Conservation (phyloP, 495 filamentous ascomycete species). For the Melanomma pulvis-pyrius region DNA sequence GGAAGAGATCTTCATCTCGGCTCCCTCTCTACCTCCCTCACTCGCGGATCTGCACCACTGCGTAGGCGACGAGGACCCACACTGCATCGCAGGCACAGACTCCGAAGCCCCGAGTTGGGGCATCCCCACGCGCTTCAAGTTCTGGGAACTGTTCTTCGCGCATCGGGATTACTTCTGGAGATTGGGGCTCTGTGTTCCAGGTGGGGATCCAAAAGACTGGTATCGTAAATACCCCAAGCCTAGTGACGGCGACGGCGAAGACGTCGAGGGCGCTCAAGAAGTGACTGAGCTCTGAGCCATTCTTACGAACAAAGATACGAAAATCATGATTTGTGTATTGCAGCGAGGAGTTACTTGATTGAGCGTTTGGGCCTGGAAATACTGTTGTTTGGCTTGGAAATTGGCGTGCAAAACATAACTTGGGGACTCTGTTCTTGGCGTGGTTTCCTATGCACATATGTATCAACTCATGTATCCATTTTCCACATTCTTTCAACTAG, state of each 20-base stretch:
- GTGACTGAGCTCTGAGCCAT: constrained; percentile 23
- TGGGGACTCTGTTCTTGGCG: too few relatives aligned
- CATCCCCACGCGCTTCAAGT: constrained; percentile 66
- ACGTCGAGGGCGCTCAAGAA: background rate
- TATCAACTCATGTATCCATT: too few relatives aligned
- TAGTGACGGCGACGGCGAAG: constrained; percentile 18
- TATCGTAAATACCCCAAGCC: constrained; percentile 39
- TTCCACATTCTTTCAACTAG: too few relatives aligned
- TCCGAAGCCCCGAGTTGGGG: constrained; percentile 34
- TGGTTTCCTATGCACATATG: too few relatives aligned
- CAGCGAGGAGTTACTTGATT: too few relatives aligned
- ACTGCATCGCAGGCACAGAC: constrained; percentile 65
- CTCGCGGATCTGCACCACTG: constrained; percentile 71
- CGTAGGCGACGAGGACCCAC: constrained; percentile 66
- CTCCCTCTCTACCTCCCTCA: constrained; percentile 65
- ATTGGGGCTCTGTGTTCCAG: constrained; percentile 85
- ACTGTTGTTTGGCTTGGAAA: background rate
- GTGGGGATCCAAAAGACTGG: constrained; percentile 73
- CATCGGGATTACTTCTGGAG: constrained; percentile 98
- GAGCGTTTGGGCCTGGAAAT: too few relatives aligned
- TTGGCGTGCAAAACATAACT: background rate
- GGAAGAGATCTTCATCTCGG: constrained; percentile 84
- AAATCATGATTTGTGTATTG: too few relatives aligned
- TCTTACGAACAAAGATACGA: too few relatives aligned
- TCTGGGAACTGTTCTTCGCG: constrained; percentile 91